Evolutionary conservation across 331 rosid species (phyloP).

Genomic region (Erythrophleum ivorense): DNA sequence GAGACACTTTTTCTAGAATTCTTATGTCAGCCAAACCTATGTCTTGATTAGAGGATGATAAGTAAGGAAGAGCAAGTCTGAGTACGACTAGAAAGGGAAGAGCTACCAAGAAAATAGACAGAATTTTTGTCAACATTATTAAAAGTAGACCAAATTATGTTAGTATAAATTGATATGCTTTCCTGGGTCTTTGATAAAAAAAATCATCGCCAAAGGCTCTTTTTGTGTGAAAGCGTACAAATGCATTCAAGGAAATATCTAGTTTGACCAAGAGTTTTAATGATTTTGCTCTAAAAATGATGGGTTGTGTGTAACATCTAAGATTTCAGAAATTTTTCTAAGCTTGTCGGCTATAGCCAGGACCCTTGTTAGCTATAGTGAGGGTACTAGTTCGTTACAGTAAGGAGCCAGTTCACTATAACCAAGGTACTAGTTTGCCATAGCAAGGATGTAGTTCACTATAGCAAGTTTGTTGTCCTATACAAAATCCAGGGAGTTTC

Average conservation of each 20-base stretch:
- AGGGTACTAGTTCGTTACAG: no score
- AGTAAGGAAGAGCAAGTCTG: slow-evolving; percentile 38
- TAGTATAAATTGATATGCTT: neutral
- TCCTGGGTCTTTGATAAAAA: neutral
- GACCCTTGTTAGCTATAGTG: no score
- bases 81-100: slow-evolving; percentile 46
- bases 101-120: slow-evolving; percentile 42
- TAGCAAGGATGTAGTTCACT: no score
- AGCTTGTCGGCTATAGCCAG: no score
- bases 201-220: neutral
- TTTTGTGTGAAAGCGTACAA: slow-evolving; percentile 21
- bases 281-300: neutral
- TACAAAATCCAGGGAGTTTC: no score
- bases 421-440: no score
- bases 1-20: slow-evolving; percentile 16
- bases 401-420: no score
- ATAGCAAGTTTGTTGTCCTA: no score
- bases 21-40: slow-evolving; percentile 44
- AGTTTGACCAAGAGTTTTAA: no score
- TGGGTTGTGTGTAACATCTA: neutral
- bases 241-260: slow-evolving; percentile 26
- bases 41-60: slow-evolving; percentile 40
- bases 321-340: no score
- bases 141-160: slow-evolving; percentile 18
- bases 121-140: slow-evolving; percentile 41